phyloP scores from a whole-genome alignment of 139 green algal species.

The Pseudopediastrum boryanum region DNA sequence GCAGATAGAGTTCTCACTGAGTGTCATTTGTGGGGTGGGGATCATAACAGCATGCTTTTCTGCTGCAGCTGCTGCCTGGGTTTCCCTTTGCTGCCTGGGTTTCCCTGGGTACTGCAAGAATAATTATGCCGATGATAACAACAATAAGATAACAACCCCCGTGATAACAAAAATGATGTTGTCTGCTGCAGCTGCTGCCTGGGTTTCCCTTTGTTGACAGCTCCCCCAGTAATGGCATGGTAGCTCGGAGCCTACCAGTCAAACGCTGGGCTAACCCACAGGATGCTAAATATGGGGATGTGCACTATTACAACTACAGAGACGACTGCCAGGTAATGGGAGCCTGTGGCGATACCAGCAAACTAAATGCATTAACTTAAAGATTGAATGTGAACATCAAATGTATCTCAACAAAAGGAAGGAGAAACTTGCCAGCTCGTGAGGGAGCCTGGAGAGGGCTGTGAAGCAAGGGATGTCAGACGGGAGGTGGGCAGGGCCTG shows the following conservation, averaged over 20 bases:
- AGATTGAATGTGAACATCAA: too few species aligned
- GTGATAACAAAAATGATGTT: not conserved
- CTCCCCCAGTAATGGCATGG: constrained; percentile 62
- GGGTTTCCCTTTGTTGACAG: constrained; percentile 68
- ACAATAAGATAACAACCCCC: not conserved
- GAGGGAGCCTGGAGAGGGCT: too few species aligned
- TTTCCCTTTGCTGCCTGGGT: constrained; percentile 57
- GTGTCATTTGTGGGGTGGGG: not conserved
- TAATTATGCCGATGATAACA: not conserved
- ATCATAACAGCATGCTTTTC: not conserved
- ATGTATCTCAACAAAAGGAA: too few species aligned
- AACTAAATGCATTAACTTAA: too few species aligned
- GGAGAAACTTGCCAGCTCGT: too few species aligned
- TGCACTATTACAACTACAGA: constrained; percentile 84
- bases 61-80: constrained; percentile 48
- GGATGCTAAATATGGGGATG: constrained; percentile 59
- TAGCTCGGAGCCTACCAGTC: constrained; percentile 33
- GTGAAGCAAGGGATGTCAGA: too few species aligned
- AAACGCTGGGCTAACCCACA: constrained; percentile 58
- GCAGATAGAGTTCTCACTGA: not conserved
- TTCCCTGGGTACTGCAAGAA: not conserved
- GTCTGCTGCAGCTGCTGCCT: constrained; percentile 48
- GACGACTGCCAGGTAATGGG: constrained; percentile 33
- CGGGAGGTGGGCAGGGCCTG: too few species aligned
- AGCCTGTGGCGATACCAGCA: too few species aligned